Evolutionary conservation across 2,329 filamentous ascomycete species (phyloP).

Genomic region (Neofusicoccum umdonicola): DNA sequence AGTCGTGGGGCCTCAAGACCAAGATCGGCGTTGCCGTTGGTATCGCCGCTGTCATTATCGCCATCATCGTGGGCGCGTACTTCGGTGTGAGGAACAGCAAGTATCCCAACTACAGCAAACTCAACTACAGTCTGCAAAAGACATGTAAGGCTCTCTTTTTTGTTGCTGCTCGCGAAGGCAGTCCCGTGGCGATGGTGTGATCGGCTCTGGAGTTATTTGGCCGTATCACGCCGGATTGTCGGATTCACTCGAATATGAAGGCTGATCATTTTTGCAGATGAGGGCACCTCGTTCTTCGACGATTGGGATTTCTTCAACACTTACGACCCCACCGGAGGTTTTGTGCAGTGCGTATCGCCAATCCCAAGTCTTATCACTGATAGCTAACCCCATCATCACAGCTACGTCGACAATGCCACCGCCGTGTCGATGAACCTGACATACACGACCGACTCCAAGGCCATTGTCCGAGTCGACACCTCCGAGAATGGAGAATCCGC

Average conservation of each 20-base stretch:
- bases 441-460: conserved; percentile 10
- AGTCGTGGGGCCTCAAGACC: conserved; percentile 41
- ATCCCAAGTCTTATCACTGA: not conserved
- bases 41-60: conserved; percentile 50
- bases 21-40: conserved; percentile 51
- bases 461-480: conserved; percentile 34
- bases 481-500: conserved; percentile 25
- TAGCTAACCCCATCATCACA: not conserved
- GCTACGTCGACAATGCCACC: conserved; percentile 19
- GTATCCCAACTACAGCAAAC: conserved; percentile 16
- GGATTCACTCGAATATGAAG: not conserved
- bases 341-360: conserved; percentile 26
- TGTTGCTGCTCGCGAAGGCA: conserved; percentile 49
- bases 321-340: conserved; percentile 29
- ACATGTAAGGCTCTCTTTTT: conserved; percentile 67
- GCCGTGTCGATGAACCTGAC: conserved; percentile 14
- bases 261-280: conserved; percentile 53
- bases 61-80: conserved; percentile 54
- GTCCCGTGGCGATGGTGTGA: too few species aligned
- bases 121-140: conserved; percentile 8
- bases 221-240: too few species aligned
- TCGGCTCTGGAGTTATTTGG: not conserved
- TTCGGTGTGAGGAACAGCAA: conserved; percentile 3
- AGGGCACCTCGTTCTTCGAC: conserved; percentile 33
- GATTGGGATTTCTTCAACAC: conserved; percentile 32